Conservation (phyloP, 306 rosid species). For the Quercus aquifolioides region DNA sequence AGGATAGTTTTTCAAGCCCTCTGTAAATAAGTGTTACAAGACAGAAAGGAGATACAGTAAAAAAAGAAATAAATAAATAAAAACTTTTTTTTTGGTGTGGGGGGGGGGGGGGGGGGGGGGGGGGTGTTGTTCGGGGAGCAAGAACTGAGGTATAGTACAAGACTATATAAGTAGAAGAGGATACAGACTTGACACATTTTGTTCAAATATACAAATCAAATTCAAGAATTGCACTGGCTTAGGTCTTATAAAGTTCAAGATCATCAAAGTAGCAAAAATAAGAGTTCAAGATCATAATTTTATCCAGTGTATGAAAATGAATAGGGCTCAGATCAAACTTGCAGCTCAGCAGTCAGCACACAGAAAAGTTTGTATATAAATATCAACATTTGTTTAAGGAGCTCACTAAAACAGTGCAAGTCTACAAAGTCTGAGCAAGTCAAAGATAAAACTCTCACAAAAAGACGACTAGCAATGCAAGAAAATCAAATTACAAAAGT, state of each 20-base stretch:
- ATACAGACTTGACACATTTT: background rate
- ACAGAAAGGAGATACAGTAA: background rate
- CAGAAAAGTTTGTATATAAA: background rate
- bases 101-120: background rate
- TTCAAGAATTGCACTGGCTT: background rate
- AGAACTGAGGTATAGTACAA: background rate
- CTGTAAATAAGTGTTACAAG: conserved; percentile 36
- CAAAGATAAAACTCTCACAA: background rate
- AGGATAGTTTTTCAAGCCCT: conserved; percentile 91
- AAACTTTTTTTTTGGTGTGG: too few species aligned
- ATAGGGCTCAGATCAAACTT: background rate
- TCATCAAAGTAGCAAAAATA: background rate
- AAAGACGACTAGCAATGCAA: background rate
- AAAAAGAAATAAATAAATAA: background rate
- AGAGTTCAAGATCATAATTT: background rate
- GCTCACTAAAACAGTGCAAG: background rate
- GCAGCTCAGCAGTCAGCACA: background rate
- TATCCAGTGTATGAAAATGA: background rate
- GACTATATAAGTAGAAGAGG: background rate
- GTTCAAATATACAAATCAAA: background rate
- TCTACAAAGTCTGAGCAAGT: background rate
- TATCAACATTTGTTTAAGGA: background rate
- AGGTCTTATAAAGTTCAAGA: background rate
- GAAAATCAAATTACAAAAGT: background rate
- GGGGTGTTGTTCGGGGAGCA: background rate